Base-by-base conservation (phyloP, 768 basidiomycete genomes). In the Astraeus odoratus region DNA sequence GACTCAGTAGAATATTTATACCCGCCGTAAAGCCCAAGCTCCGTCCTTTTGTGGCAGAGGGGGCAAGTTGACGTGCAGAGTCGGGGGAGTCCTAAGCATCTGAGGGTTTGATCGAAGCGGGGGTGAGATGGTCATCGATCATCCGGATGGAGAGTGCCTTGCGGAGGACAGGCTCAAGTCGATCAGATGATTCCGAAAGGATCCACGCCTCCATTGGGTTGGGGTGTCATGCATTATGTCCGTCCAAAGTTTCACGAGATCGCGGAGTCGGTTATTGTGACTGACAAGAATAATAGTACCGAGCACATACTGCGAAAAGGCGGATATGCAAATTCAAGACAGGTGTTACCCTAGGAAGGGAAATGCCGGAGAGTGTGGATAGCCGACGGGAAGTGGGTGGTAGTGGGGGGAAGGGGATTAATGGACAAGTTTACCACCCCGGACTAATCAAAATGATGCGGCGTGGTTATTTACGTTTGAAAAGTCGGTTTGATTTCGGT, bases 381-480 rank as follows among this genome's bases (percentile, higher is more conserved):
- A 20, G 23, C 25, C 16, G 22, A 23, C 37, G 20, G 37, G 19
- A 13, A 9, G 19, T 34, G 42, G 23, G 4, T 15, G 33, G n/a
- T 20, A 33, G 16, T 29, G 42, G 22, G 22, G 31, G 16, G 24
- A 19, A 39, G 18, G 48, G 42, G 42, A 52, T 47, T 38, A 20
- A 39, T 56, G 54, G 53, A 48, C 55, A 40, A 54, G 40, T 38
- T 39, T 42, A 36, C 23, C 39, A 29, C 42, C 47, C 31, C 39
- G 31, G 24, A 36, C 42, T 38, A 40, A 45, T 44, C 15, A 30
- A 42, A 56, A 49, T 61, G 51, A 59, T 55, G 55, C 46, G 35
- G 44, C 51, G 35, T 49, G 57, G 45, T 43, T 44, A 26, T 55
- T 61, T 61, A 61, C 59, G 60, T 62, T 49, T 50, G 40, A 23